phyloP scores from a whole-genome alignment of 1,139 yeast genomes.

The Ogataea hybrid region DNA sequence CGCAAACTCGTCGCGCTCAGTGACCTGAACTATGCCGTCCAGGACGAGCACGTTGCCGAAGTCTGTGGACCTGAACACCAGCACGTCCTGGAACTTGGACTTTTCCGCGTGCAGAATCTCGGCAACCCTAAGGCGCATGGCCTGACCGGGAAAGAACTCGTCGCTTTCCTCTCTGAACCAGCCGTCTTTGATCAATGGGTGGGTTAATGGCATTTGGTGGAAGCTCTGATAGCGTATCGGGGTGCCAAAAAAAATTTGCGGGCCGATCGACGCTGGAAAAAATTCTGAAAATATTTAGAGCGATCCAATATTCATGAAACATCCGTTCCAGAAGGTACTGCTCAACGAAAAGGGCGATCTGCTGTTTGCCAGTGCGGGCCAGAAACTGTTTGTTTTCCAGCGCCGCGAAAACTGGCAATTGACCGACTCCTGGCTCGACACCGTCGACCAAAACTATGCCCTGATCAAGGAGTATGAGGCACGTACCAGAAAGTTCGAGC shows the following conservation, averaged over 20 bases:
- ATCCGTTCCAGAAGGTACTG: slow-evolving; percentile 62
- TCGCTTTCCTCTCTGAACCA: slow-evolving; percentile 92
- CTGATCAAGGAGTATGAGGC: slow-evolving; percentile 46
- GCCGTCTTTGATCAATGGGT: slow-evolving; percentile 52
- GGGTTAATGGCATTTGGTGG: slow-evolving; percentile 19
- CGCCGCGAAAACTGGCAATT: slow-evolving; percentile 24
- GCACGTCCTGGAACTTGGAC: slow-evolving; percentile 80
- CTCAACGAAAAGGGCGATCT: slow-evolving; percentile 43
- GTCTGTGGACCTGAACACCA: slow-evolving; percentile 69
- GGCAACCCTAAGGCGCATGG: slow-evolving; percentile 80
- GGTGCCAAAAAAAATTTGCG: slow-evolving; percentile 7
- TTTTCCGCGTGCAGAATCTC: slow-evolving; percentile 69
- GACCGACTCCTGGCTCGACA: slow-evolving; percentile 54
- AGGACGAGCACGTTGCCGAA: slow-evolving; percentile 85
- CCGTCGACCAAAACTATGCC: slow-evolving; percentile 41
- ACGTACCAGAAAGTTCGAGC: slow-evolving; percentile 37
- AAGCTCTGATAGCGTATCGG: neutral
- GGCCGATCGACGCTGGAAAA: slow-evolving; percentile 11
- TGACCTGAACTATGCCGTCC: slow-evolving; percentile 85
- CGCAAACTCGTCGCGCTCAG: slow-evolving; percentile 88
- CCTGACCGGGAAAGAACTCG: slow-evolving; percentile 96
- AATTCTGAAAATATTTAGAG: neutral
- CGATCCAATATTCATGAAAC: slow-evolving; percentile 42
- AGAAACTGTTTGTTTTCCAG: slow-evolving; percentile 51
- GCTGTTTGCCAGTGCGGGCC: slow-evolving; percentile 57